Base-by-base conservation (phyloP, 2,329 filamentous ascomycete genomes). In the Bipolaris oryzae region DNA sequence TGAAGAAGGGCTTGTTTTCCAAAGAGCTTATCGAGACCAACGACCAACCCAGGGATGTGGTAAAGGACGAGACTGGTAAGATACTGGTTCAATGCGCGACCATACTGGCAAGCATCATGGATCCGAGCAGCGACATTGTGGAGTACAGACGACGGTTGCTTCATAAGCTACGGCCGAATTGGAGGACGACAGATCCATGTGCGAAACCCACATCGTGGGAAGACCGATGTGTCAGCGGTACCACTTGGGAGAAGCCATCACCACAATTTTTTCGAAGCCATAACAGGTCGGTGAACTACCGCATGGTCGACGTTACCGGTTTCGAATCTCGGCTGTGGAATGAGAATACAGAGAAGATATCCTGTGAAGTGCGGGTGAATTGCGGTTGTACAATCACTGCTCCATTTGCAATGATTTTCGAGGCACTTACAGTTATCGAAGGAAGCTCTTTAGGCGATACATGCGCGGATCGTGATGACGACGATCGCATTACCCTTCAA, bases 211-310 rank as follows among this genome's bases (percentile, higher is more conserved):
- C 16, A 3, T 9, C 7, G 10, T 55, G 52, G 52, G 46, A 50
- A 55, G 46, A 55, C 13, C 45, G 46, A 20, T 55, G 52, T 11
- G 52, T 55, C 7, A 55, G 52, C 21, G 52, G 52, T n/a, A 52
- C 48, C 3, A 34, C 41, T 28, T 55, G 52, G 53, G 28, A 51
- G 16, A 43, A 51, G 3, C 47, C 53, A 7, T 6, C n/a, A 9
- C 48, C n/a, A 10, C 15, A 35, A 15, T 51, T 23, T 18, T 20
- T 51, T 11, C 44, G 48, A 21, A 21, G n/a, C 3, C 53, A 56
- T 38, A 56, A 56, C 28, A 47, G 37, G 43, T 56, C 53, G 35
- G 50, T 56, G 53, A 51, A 51, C 28, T 51, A 51, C 25, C 41
- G 23, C 10, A 47, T 56, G 53, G 3, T 28, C 13, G 53, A 46